Base-by-base conservation (phyloP, 805 yeast genomes). In the Starmerella etchellsii region DNA sequence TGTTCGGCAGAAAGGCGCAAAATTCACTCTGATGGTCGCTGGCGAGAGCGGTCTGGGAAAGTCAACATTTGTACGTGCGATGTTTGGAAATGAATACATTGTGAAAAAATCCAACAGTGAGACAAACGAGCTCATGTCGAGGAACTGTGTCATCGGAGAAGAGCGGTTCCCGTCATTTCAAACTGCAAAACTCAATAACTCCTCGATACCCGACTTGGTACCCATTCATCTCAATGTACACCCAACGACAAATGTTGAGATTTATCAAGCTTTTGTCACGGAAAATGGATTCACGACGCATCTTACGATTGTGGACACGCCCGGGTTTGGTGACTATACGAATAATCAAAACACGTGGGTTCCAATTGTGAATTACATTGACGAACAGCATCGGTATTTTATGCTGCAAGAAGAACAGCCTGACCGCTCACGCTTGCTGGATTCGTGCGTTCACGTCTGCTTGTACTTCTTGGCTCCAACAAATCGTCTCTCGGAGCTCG, bases 371-470 rank as follows among this genome's bases (percentile, higher is more conserved):
- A 94, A 83, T 60, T 87, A 83, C 60, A 75, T 87, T 48, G 95
- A 85, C 60, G 93, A 83, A 57, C 95, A 85, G 65, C 91, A 83
- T 56, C 85, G 79, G 55, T 70, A 80, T 20, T 84, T 64, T 59
- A 80, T 85, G 88, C 81, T 81, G 59, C 95, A 82, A 60, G 95
- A 85, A 58, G 91, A 84, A 57, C 97, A 87, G 64, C 97, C 97
- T 26, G 61, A 59, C 38, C 74, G 97, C 61, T 44, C 40, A 2
- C 29, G 38, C 34, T 35, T 58, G 10, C 63, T 63, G 31, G 96
- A 87, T 62, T 65, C 83, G 49, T 73, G 96, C 54, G 95, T 87
- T 27, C 94, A 87, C 56, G 94, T 85, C 2, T 82, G 93, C 59
- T 64, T 87, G 34, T 87, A 85, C 63, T 85, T 87, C 58, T 79